Conservation (phyloP, 1,284 basidiomycete genomes). For the Xerocomus amazonicus region DNA sequence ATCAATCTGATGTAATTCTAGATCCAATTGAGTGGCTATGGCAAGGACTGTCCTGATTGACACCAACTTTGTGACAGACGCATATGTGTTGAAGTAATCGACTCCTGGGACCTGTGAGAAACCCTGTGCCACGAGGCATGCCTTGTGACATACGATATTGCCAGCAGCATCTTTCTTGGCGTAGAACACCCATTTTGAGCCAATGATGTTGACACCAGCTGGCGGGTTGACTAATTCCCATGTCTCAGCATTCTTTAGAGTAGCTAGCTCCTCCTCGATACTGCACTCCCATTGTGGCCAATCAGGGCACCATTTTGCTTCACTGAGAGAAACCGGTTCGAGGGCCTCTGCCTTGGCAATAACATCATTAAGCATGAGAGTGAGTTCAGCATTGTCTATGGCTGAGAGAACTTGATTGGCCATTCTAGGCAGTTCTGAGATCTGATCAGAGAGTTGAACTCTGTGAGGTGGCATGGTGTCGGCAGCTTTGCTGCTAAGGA, state of each 20-base stretch:
- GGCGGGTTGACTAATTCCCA: slow-evolving; percentile 10
- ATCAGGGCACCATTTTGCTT: neutral
- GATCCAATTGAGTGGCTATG: neutral
- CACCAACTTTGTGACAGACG: neutral
- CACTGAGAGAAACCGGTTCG: neutral
- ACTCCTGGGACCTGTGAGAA: slow-evolving; percentile 37
- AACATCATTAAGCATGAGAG: neutral
- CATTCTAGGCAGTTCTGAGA: neutral
- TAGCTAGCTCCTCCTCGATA: slow-evolving; percentile 13
- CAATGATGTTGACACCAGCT: slow-evolving; percentile 6
- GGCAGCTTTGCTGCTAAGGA: neutral
- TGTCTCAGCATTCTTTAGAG: slow-evolving; percentile 4
- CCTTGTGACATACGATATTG: slow-evolving; percentile 34
- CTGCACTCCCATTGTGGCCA: slow-evolving; percentile 11
- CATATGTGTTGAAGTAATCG: slow-evolving; percentile 38
- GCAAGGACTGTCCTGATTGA: neutral
- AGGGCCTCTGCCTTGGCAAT: neutral
- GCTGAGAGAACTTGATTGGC: neutral
- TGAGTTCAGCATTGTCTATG: no score
- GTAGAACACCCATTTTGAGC: slow-evolving; percentile 21
- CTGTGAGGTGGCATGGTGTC: neutral
- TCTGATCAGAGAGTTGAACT: neutral
- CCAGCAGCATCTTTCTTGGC: slow-evolving; percentile 34
- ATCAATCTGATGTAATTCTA: neutral
- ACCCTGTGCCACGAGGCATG: slow-evolving; percentile 39